Base-by-base conservation (phyloP, 2,329 filamentous ascomycete genomes). In the Cercospora sp. region DNA sequence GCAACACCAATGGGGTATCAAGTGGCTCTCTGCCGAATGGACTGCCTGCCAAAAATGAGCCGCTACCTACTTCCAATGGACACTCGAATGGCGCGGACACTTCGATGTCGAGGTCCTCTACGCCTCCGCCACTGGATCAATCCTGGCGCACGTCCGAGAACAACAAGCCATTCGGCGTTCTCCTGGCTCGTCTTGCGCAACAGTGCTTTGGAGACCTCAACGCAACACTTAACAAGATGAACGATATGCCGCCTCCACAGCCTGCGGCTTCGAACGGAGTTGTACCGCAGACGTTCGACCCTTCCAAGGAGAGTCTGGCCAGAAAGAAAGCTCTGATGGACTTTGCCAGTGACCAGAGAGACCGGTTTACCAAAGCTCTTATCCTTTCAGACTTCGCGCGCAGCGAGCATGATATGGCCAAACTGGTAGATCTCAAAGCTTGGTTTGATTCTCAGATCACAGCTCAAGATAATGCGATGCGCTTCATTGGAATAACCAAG, bases 331-430 rank as follows among this genome's bases (percentile, higher is more conserved):
- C 84, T 39, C 79, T 97, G 63, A 80, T 97, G 67, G 87, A 91
- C 53, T 96, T 95, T 81, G 89, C 91, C 8, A 90, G 94, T 77
- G 87, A 89, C 23, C 88, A 91, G 75, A 90, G 97, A 76, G 89
- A 90, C 31, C 93, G 92, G 81, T 98, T 96, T 84, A 92, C 96
- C 78, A 98, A 99, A 81, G 87, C 94, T 7, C 84, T 97, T 20
- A 93, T 99, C 23, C 89, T 99, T 58, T 89, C 91, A 1, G 91
- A 95, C 80, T 99, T 95, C 95, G 92, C 91, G 77, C 87, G 91
- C 75, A 90, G 91, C 78, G 89, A 67, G 48, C 85, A 88, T 45
- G 88, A 91, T 73, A 91, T 98, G 73, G 91, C 90, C 81, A 93
- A 91, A 79, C 85, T 98, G 69, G 96, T 98, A 72, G 94, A 98